Base-by-base conservation (phyloP, 225 moss, liverwort and hornwort genomes). In the Thuidium tamariscinum region DNA sequence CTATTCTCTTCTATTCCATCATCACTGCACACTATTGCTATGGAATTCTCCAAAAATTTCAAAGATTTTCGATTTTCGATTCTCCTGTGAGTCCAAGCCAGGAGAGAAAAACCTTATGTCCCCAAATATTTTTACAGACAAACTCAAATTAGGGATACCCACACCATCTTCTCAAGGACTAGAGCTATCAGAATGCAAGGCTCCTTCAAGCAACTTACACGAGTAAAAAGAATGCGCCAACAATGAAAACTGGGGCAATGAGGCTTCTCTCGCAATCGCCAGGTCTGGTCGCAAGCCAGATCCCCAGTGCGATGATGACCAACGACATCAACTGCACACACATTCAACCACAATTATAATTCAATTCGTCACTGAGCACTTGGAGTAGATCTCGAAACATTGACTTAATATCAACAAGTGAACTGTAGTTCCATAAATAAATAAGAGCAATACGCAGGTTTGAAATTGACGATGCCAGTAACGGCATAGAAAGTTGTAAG, bases 281-380 rank as follows among this genome's bases (percentile, higher is more conserved):
- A 64, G 88, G 89, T 76, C 91, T 89, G 34, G 88, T 86, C 75
- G 91, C 91, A 11, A 91, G 91, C 91, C 91, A 91, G 71, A 91
- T 91, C 44, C 91, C 91, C 67, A 88, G 37, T 49, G 83, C 74
- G 42, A 91, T 82, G 57, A 89, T 71, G 62, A 87, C 83, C 86
- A 88, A 86, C 42, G 89, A 91, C 56, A 91, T 62, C 88, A 88
- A 63, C 89, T 91, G 88, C 89, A 83, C 32, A 66, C 26, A 52
- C 30, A n/a, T n/a, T n/a, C n/a, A 46, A 63, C 86, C 75, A 84
- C 37, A 37, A 57, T 56, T 17, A 39, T 11, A 26, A 56, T 27
- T 56, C 26, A 59, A 39, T 77, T 51, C 46, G 64, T 67, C 69
- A 48, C 51, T 32, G 34, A 80, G 10, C 10, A 63, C 18, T 60